Percentiles rank a stretch among this genome's conserved stretches.
Conservation (phyloP, 2,329 filamentous ascomycete genomes). For the Phialemonium atrogriseum region DNA sequence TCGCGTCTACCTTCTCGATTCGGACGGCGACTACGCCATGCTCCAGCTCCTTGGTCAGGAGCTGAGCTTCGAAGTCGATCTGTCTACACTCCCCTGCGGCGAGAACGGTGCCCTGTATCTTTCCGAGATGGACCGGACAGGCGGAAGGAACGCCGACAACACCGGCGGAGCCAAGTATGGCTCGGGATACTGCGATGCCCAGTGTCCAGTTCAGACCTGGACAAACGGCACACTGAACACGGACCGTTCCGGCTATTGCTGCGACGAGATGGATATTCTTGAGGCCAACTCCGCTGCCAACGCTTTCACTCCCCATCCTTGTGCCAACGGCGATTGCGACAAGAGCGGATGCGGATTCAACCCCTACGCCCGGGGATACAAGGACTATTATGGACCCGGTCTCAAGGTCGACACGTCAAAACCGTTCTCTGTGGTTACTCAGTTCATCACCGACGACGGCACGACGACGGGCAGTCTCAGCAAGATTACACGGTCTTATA, state of each 20-base stretch:
- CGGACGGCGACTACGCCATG: slow-evolving; percentile 44
- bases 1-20: slow-evolving; percentile 44
- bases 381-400: slow-evolving; percentile 18
- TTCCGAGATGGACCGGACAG: slow-evolving; percentile 51
- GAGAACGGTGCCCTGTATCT: slow-evolving; percentile 57
- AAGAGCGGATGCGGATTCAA: slow-evolving; percentile 25
- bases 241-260: slow-evolving; percentile 27
- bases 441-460: slow-evolving; percentile 30
- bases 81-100: slow-evolving; percentile 52
- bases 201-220: slow-evolving; percentile 32
- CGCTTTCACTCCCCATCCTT: slow-evolving; percentile 30
- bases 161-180: slow-evolving; percentile 45
- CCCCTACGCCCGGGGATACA: slow-evolving; percentile 21
- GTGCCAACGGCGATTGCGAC: slow-evolving; percentile 27
- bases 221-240: slow-evolving; percentile 25
- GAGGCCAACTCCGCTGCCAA: slow-evolving; percentile 31
- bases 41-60: slow-evolving; percentile 50
- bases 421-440: slow-evolving; percentile 30
- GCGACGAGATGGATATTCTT: slow-evolving; percentile 36
- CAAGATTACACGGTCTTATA: slow-evolving; percentile 36
- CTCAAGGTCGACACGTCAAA: slow-evolving; percentile 36
- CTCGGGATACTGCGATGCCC: slow-evolving; percentile 49
- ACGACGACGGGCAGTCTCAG: slow-evolving; percentile 29
- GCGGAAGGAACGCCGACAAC: slow-evolving; percentile 40
- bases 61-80: slow-evolving; percentile 54